Conservation (phyloP, 1,139 yeast genomes). For the Diutina siamensis region DNA sequence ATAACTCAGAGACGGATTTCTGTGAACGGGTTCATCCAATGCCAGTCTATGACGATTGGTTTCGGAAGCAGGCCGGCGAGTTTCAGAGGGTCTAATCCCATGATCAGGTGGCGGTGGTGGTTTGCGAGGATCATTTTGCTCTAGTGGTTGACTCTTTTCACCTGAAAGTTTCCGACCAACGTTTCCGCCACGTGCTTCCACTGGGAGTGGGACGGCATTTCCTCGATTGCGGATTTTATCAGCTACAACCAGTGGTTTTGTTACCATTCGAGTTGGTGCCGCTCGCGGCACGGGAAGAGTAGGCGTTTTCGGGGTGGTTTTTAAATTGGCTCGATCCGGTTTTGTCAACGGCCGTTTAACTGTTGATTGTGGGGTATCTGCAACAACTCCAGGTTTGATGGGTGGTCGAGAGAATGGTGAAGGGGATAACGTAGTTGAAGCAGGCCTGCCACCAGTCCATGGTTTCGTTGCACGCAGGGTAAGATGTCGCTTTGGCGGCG, state of each 20-base stretch:
- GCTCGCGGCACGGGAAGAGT: not conserved
- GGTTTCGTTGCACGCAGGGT: not conserved
- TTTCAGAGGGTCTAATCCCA: too few relatives aligned
- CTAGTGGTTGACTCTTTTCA: not conserved
- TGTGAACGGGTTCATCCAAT: not conserved
- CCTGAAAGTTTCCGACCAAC: not conserved
- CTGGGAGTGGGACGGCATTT: not conserved
- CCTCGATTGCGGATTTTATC: not conserved
- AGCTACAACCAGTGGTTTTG: not conserved
- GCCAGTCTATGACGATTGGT: too few relatives aligned
- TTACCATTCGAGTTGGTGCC: not conserved
- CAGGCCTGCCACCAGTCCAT: not conserved
- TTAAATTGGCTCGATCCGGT: not conserved
- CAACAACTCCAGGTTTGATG: not conserved
- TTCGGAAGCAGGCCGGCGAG: too few relatives aligned
- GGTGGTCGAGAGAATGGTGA: not conserved
- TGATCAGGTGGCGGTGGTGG: too few relatives aligned
- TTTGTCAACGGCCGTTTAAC: not conserved
- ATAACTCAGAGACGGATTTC: not conserved
- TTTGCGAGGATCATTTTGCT: not conserved
- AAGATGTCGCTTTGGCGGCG: not conserved
- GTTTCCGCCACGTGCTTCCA: not conserved
- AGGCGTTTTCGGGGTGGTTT: not conserved
- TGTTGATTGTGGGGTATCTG: not conserved
- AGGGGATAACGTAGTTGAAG: not conserved